Base-by-base conservation (phyloP, 768 basidiomycete genomes). In the Mycena maculata region DNA sequence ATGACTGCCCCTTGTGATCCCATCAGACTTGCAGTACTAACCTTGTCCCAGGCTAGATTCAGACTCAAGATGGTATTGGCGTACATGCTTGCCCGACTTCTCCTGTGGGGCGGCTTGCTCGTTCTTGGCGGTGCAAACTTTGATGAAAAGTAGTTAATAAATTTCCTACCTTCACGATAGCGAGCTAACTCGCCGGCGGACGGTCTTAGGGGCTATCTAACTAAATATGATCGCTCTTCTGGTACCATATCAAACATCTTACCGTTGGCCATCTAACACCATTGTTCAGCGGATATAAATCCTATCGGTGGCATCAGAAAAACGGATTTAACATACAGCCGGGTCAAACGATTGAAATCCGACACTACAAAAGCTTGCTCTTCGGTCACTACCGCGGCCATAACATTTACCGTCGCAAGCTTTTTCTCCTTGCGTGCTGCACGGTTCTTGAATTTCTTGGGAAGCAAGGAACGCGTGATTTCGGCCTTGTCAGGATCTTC, bases 81-180 rank as follows among this genome's bases (percentile, higher is more conserved):
- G 1, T 99, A 99, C 76, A 79, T 98, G 79, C 98, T 99, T 71
- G 96, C 97, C 10, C 97, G 98, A 74, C 87, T 99, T 5, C 79
- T 98, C 33, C 97, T 95, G 3, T 98, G 94, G 44, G 98, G 98
- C 1, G 94, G 95, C 8, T 78, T 99, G 38, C 88, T 99, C 28
- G 98, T 99, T 1, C 86, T 99, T n/a, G 98, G 98, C 2, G 96
- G 94, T 69, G 96, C 98, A 20, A 99, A 99, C 74, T 97, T 99
- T 2, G 98, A 99, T 74, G 98, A 99, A 82, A 97, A 94, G 95
- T 91, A 62, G 30, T 76, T 6, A 28, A 42, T 68, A 45, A 13
- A 28, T 55, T 48, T 58, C n/a, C 9, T 44, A 36, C 23, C 3
- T 28, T 7, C 25, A 16, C 33, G 22, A 54, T 41, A 25, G 31